These are phyloP conservation scores for Niebla homalea DNA, from an alignment of 495 filamentous ascomycete species.

Conservation along the genomic window DNA sequence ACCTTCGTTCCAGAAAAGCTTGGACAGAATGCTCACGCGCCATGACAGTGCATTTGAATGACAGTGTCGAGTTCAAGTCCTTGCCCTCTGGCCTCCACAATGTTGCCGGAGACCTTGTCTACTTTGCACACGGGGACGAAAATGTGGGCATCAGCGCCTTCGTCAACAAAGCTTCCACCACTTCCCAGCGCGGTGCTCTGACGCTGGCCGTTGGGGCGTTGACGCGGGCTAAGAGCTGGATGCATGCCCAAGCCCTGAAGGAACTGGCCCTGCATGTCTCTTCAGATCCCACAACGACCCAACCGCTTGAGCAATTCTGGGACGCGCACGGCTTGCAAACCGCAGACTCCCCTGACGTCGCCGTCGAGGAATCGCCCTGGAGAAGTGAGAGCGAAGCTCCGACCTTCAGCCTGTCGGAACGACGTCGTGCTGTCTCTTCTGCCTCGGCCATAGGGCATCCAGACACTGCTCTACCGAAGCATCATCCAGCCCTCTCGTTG, in stretches of 20 bases:
- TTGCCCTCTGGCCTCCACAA: constrained; percentile 87
- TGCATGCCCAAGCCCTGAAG: constrained; percentile 65
- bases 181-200: constrained; percentile 67
- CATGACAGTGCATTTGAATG: constrained; percentile 60
- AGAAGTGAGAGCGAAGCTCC: neutral
- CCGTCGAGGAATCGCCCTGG: constrained; percentile 7
- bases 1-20: constrained; percentile 10
- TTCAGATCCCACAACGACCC: constrained; percentile 39
- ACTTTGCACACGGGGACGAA: constrained; percentile 68
- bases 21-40: neutral
- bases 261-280: constrained; percentile 57
- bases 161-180: constrained; percentile 66
- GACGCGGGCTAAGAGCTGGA: constrained; percentile 78
- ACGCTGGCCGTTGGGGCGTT: constrained; percentile 87
- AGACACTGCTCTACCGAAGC: constrained; percentile 58
- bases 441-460: constrained; percentile 47
- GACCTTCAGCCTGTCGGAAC: constrained; percentile 26
- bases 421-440: constrained; percentile 42
- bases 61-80: constrained; percentile 86
- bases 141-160: constrained; percentile 92
- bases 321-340: constrained; percentile 32
- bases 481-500: constrained; percentile 78
- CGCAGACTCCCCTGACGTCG: constrained; percentile 19
- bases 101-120: constrained; percentile 77
- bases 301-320: constrained; percentile 70